Evolutionary conservation across 2,329 filamentous ascomycete genomes (phyloP).

Genomic region (Orbilia blumenaviensis): DNA sequence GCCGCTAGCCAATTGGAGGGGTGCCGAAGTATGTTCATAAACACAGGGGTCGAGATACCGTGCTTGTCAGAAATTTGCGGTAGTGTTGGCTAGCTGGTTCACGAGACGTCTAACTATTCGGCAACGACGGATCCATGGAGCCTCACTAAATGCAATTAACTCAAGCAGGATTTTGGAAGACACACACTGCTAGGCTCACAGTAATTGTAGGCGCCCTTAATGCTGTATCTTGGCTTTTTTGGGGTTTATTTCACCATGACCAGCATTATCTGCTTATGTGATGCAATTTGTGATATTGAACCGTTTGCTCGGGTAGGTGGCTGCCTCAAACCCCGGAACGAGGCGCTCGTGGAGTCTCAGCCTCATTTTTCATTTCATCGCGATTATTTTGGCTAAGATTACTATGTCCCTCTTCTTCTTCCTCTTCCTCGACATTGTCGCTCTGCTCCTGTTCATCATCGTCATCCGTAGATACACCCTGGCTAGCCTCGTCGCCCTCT

Average conservation of each 20-base stretch:
- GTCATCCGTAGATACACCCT: constrained; percentile 59
- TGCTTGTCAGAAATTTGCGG: too few relatives aligned
- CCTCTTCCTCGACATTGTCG: constrained; percentile 55
- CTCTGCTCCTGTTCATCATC: constrained; percentile 60
- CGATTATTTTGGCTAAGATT: constrained; percentile 59
- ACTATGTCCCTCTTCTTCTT: constrained; percentile 59
- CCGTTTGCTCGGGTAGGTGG: constrained; percentile 33
- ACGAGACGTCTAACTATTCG: too few relatives aligned
- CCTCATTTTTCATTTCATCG: constrained; percentile 51
- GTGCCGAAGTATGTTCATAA: too few relatives aligned
- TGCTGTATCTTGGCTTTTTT: background rate
- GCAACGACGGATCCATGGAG: too few relatives aligned
- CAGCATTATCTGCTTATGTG: constrained; percentile 25
- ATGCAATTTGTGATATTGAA: constrained; percentile 39
- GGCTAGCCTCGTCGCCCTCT: constrained; percentile 60
- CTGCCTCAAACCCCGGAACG: constrained; percentile 48
- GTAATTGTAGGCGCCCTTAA: constrained; percentile 20
- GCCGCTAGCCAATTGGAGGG: constrained; percentile 43
- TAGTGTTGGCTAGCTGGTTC: too few relatives aligned
- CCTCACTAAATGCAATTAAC: too few relatives aligned
- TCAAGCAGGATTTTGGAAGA: background rate
- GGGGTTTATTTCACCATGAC: constrained; percentile 5
- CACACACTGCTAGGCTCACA: constrained; percentile 27
- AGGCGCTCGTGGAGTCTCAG: constrained; percentile 36
- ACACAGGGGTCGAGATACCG: too few relatives aligned